Conservation (phyloP, 805 yeast genomes). For the Candida manassasensis region DNA sequence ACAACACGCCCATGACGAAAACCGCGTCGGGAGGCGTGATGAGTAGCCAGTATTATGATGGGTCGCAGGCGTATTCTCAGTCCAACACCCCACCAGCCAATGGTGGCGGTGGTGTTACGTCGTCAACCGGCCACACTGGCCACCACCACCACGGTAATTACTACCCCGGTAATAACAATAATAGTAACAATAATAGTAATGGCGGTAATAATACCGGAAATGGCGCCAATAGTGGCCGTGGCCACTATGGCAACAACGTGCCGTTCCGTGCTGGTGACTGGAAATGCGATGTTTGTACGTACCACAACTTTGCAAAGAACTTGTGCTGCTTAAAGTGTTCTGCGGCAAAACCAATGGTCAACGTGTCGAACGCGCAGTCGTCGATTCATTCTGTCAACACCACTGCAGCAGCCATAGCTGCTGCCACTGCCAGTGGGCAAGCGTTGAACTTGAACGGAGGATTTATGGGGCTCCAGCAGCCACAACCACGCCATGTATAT, state of each 20-base stretch:
- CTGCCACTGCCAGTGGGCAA: slow-evolving; percentile 45
- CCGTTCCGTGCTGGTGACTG: slow-evolving; percentile 97
- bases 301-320: slow-evolving; percentile 91
- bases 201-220: slow-evolving; percentile 12
- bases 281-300: slow-evolving; percentile 85
- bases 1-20: slow-evolving; percentile 12
- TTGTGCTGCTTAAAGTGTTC: slow-evolving; percentile 86
- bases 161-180: slow-evolving; percentile 7
- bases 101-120: neutral
- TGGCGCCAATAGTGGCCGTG: slow-evolving; percentile 13
- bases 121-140: slow-evolving; percentile 1
- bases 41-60: slow-evolving; percentile 3
- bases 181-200: slow-evolving; percentile 10
- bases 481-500: slow-evolving; percentile 25
- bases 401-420: slow-evolving; percentile 44
- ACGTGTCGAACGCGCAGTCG: neutral
- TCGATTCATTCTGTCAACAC: slow-evolving; percentile 33
- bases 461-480: slow-evolving; percentile 29
- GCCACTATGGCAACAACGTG: slow-evolving; percentile 45
- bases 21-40: slow-evolving; percentile 10
- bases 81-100: slow-evolving; percentile 3
- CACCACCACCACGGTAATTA: slow-evolving; percentile 8
- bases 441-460: slow-evolving; percentile 33
- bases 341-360: slow-evolving; percentile 48
- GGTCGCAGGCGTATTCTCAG: slow-evolving; percentile 2